Conservation (phyloP, 2,329 filamentous ascomycete genomes). For the Elsinoe fawcettii region DNA sequence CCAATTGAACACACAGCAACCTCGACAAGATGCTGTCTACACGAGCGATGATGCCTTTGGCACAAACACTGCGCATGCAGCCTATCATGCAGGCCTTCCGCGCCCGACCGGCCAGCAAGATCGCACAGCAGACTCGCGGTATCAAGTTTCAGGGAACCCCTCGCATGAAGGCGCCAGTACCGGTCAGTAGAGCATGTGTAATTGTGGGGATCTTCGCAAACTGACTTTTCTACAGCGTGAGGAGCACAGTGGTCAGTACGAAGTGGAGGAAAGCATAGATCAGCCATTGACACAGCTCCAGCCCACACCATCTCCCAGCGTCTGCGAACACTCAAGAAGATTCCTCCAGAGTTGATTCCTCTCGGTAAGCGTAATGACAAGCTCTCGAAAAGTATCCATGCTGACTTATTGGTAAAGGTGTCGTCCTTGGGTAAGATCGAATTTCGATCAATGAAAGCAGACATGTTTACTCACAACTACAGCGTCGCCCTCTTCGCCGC, state of each 20-base stretch:
- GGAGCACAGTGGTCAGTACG: slow-evolving; percentile 51
- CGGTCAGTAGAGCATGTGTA: slow-evolving; percentile 23
- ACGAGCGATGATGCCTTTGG: slow-evolving; percentile 15
- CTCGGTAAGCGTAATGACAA: slow-evolving; percentile 60
- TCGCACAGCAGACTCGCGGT: slow-evolving; percentile 26
- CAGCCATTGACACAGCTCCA: slow-evolving; percentile 33
- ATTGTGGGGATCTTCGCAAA: slow-evolving; percentile 16
- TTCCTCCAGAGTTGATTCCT: slow-evolving; percentile 89
- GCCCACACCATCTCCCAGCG: slow-evolving; percentile 96
- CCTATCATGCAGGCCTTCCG: slow-evolving; percentile 13
- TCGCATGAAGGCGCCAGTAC: slow-evolving; percentile 27
- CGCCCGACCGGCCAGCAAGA: slow-evolving; percentile 14
- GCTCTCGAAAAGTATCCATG: not conserved
- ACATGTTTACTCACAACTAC: slow-evolving; percentile 15
- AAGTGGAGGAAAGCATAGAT: not conserved
- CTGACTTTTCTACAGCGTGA: slow-evolving; percentile 51
- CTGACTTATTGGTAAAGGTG: slow-evolving; percentile 45
- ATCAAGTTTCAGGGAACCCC: slow-evolving; percentile 25
- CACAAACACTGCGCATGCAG: slow-evolving; percentile 27
- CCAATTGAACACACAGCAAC: not conserved
- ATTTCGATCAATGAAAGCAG: not conserved
- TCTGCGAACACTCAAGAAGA: slow-evolving; percentile 77
- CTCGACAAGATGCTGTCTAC: not conserved
- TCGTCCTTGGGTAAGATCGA: slow-evolving; percentile 70
- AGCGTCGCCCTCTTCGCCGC: slow-evolving; percentile 67